A percentile compares a stretch with the other conserved stretches of the same genome.
These are phyloP conservation scores for Parasarocladium wereldwijsianum DNA, from an alignment of 2,329 filamentous ascomycete species.

Conservation along the genomic window DNA sequence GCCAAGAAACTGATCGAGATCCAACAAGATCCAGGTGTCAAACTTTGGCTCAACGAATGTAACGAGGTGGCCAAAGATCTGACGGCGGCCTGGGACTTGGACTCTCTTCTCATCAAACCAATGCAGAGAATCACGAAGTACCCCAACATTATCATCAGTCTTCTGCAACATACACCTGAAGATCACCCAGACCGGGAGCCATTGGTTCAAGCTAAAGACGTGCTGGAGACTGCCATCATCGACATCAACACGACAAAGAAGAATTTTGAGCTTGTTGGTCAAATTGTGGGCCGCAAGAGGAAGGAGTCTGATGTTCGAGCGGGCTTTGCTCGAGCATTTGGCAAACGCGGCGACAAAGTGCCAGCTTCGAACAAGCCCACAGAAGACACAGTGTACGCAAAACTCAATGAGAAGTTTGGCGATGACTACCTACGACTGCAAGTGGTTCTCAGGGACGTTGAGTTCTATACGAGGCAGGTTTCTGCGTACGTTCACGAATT, in stretches of 20 bases:
- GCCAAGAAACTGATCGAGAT: constrained; percentile 47
- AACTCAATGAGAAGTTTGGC: constrained; percentile 72
- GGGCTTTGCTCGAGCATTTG: constrained; percentile 80
- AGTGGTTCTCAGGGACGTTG: constrained; percentile 84
- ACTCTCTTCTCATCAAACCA: constrained; percentile 93
- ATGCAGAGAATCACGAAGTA: constrained; percentile 93
- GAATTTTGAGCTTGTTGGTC: constrained; percentile 80
- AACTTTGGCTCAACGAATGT: constrained; percentile 86
- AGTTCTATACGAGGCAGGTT: constrained; percentile 75
- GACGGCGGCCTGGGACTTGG: constrained; percentile 86
- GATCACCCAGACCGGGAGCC: constrained; percentile 70
- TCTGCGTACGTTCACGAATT: constrained; percentile 70
- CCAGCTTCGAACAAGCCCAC: constrained; percentile 49
- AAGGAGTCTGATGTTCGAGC: constrained; percentile 79
- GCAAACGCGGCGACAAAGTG: constrained; percentile 74
- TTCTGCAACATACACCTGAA: constrained; percentile 63
- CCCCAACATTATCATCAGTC: constrained; percentile 66
- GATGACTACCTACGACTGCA: constrained; percentile 88
- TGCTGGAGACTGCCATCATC: constrained; percentile 52
- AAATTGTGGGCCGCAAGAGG: constrained; percentile 71
- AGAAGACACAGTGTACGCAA: constrained; percentile 71
- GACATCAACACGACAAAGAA: constrained; percentile 95
- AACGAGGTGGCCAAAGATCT: constrained; percentile 84
- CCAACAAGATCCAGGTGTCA: constrained; percentile 47
- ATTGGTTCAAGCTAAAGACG: constrained; percentile 38